Base-by-base conservation (phyloP, 2,329 filamentous ascomycete genomes). In the Magnaporthiopsis poae region DNA sequence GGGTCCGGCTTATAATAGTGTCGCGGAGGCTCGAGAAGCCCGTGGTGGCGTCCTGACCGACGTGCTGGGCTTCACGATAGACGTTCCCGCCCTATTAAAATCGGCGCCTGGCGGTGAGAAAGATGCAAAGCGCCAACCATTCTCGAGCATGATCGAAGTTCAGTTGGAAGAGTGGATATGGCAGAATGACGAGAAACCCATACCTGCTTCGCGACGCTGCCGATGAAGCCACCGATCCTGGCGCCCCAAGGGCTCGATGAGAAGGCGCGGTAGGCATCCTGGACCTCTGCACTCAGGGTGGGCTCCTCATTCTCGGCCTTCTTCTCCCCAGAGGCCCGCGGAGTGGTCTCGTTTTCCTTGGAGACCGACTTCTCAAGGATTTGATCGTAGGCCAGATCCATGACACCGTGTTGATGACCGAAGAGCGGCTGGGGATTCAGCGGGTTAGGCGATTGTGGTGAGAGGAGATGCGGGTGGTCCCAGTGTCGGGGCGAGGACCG, bases 301-400 rank as follows among this genome's bases (percentile, higher is more conserved):
- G 75, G 75, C 66, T 79, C 78, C 64, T 65, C 63, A 31, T 60
- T 31, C 2, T 56, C 56, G 29, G 59, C n/a, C 64, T 61, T 61
- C 56, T 60, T 59, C 71, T 79, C 77, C 29, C 79, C 75, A 63
- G 80, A 75, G 62, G 77, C 76, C 61, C 80, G 78, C 21, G 46
- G 46, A 56, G 73, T 60, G 68, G 69, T 68, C 67, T 71, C 68
- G 70, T 69, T 68, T 80, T 88, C 82, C 72, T 86, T 84, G 59
- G 85, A 82, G 69, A 91, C 84, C 65, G 87, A 85, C 76, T 95
- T 89, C 80, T 96, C 92, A 75, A 92, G 88, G 73, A 98, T 96
- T 77, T 96, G 92, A 75, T 99, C 95, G 84, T 98, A 99, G 61
- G 93, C 93, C 74, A 96, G 84, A 85, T 99, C 95, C 95, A 99